Conservation (phyloP, 805 yeast genomes). For the Candida caryicola region DNA sequence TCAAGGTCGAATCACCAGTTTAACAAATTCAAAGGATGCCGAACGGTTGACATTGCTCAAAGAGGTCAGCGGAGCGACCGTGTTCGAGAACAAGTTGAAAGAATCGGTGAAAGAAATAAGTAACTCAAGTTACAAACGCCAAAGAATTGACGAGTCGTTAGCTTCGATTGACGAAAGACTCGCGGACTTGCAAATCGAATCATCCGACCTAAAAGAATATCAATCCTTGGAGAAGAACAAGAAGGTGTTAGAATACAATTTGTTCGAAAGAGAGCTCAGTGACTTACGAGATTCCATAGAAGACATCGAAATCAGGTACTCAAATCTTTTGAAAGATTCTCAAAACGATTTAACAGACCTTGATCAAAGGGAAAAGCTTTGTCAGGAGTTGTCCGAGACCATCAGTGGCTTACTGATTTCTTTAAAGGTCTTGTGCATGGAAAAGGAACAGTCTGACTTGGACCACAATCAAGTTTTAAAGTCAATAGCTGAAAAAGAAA, state of each 20-base stretch:
- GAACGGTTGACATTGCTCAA: slow-evolving; percentile 78
- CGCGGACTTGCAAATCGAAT: slow-evolving; percentile 76
- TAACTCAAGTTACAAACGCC: slow-evolving; percentile 64
- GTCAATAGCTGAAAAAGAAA: slow-evolving; percentile 48
- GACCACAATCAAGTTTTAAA: slow-evolving; percentile 50
- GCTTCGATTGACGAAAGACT: slow-evolving; percentile 67
- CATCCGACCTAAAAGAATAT: slow-evolving; percentile 66
- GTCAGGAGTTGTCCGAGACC: slow-evolving; percentile 43
- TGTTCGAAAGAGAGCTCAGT: slow-evolving; percentile 73
- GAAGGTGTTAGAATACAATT: slow-evolving; percentile 68
- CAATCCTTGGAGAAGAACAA: slow-evolving; percentile 66
- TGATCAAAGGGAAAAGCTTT: slow-evolving; percentile 56
- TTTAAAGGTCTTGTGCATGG: slow-evolving; percentile 53
- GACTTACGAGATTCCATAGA: slow-evolving; percentile 61
- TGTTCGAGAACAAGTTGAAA: slow-evolving; percentile 76
- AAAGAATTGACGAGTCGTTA: slow-evolving; percentile 72
- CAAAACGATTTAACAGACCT: slow-evolving; percentile 53
- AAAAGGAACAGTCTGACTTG: slow-evolving; percentile 50
- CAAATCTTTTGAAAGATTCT: slow-evolving; percentile 48
- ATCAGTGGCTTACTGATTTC: slow-evolving; percentile 47
- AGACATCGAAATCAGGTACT: slow-evolving; percentile 56
- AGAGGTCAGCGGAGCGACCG: slow-evolving; percentile 93
- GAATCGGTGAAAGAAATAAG: slow-evolving; percentile 81
- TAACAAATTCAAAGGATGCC: slow-evolving; percentile 84
- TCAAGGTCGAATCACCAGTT: slow-evolving; percentile 84